Evolutionary conservation across 2,329 filamentous ascomycete genomes (phyloP), one percentile per base, ranked within the genome.

Genomic region (Coniochaeta ligniaria): DNA sequence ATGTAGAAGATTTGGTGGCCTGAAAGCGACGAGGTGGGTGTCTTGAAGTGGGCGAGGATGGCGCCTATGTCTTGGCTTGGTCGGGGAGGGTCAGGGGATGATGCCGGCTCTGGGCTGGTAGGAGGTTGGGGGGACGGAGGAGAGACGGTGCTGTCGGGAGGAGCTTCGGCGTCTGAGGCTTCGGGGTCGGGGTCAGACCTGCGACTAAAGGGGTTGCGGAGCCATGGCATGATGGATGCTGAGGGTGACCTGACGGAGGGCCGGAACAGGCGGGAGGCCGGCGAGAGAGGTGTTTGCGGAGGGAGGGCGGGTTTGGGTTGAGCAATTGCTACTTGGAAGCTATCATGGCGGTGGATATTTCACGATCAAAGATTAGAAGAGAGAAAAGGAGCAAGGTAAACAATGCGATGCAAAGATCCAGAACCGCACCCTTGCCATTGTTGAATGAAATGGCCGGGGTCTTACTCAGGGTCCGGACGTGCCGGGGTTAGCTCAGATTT

Each of bases 1-100:
- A 83, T 71, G 67, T 83, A 83, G 60, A 81, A 75, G 22, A 76
- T 61, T 63, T 83, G 80, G 61, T 78, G 75, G 0, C 61, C 63
- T 2, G 77, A 80, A 33, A 80, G 66, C n/a, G 65, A 65, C 6
- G 67, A 60, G 45, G 73, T 80, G 20, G 80, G 76, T 43, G 69
- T 57, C 54, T 57, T 57, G 54, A 35, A 57, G 54, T 35, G 54
- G 8, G 47, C 8, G 47, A 52, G 47, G 12, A 52, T 52, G 28
- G 54, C 54, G 9, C 7, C 54, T 4, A 57, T 17, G 16, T 58
- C 56, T 8, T 58, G 56, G 38, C 56, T 58, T 14, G 35, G 38
- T n/a, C 56, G 56, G 8, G 56, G 56, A 16, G 56, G 6, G 54
- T 57, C 54, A 12, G 54, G 47, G 26, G n/a, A 41, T 6, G 38